Evolutionary conservation across 2,329 filamentous ascomycete genomes (phyloP), one percentile per base, ranked within the genome.

Genomic region (Cytospora paraplurivora): DNA sequence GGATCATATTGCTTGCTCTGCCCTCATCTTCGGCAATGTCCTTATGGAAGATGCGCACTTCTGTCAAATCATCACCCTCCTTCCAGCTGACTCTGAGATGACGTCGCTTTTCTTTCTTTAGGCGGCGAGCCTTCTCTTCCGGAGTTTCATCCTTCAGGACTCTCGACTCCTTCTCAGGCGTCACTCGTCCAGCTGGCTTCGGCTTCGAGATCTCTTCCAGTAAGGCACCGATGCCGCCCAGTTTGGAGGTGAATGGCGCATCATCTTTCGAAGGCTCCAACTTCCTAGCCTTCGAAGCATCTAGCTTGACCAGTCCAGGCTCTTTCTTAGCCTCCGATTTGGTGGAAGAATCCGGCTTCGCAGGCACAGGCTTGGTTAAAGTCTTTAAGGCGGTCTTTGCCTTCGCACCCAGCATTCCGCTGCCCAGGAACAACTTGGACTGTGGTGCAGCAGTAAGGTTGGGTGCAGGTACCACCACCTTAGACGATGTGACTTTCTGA

Each of bases 31-130:
- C 90, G 1, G 84, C 82, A 1, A 85, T 86, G 66, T 92, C 88
- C 69, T 91, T 90, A 61, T 87, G 85, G 76, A 93, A 93, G 56
- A 88, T 78, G 67, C 85, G 84, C 61, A 92, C 79, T 68, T 90
- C 79, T 1, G 87, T 87, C 35, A 94, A 80, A 35, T 86, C 83
- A 19, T 83, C 78, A 56, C 89, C 89, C 0, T 86, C 82, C 71
- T 88, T 90, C 82, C 90, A 94, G 7, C 78, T 83, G 7, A 94
- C 91, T 13, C 87, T 83, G 27, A 93, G 78, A 67, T 89, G 86
- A 41, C 89, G 83, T 56, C 90, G 84, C 64, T 85, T 82, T 72
- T 93, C 89, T 70, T 92, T 93, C 41, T 89, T 85, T 5, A 92
- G 77, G 12, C 91, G 85, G 70, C 86, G 89, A 1, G 81, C 78